Percentiles rank a stretch among this genome's conserved stretches.
Evolutionary conservation across 2,329 filamentous ascomycete genomes (phyloP).

Genomic region (Elsinoe necatrix): DNA sequence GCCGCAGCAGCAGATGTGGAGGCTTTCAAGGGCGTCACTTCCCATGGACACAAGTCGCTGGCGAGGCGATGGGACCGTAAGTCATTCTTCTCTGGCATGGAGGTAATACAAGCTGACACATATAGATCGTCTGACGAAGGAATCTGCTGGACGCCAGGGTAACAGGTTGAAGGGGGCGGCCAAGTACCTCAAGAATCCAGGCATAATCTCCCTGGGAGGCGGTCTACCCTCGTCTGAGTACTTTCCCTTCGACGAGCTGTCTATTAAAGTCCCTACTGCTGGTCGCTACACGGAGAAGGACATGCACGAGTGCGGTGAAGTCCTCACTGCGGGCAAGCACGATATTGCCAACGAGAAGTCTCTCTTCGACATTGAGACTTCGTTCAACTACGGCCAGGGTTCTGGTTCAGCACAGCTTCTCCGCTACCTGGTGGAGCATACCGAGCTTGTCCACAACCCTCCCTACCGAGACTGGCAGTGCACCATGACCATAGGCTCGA

Average conservation of each 20-base stretch:
- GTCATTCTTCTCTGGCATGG: slow-evolving; percentile 31
- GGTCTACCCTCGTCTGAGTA: slow-evolving; percentile 82
- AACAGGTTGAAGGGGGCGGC: slow-evolving; percentile 75
- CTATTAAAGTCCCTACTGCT: slow-evolving; percentile 61
- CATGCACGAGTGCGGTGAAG: slow-evolving; percentile 51
- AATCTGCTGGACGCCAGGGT: slow-evolving; percentile 48
- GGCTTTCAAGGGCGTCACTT: slow-evolving; percentile 65
- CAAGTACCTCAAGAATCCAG: slow-evolving; percentile 67
- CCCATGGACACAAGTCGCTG: slow-evolving; percentile 56
- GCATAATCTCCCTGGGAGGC: slow-evolving; percentile 84
- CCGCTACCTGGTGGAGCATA: slow-evolving; percentile 89
- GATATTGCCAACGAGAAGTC: slow-evolving; percentile 61
- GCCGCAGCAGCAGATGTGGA: slow-evolving; percentile 72
- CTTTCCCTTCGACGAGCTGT: slow-evolving; percentile 80
- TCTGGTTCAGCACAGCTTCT: slow-evolving; percentile 78
- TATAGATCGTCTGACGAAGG: slow-evolving; percentile 35
- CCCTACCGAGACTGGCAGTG: slow-evolving; percentile 88
- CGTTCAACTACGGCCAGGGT: slow-evolving; percentile 88
- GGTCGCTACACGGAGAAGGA: slow-evolving; percentile 64
- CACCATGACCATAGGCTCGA: slow-evolving; percentile 76
- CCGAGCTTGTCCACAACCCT: slow-evolving; percentile 78
- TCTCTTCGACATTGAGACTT: slow-evolving; percentile 69
- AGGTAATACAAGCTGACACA: not conserved
- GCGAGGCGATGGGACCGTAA: slow-evolving; percentile 79
- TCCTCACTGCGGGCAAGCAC: slow-evolving; percentile 68